phyloP scores from a whole-genome alignment of 305 asterid species.

The Solanum hybrid region DNA sequence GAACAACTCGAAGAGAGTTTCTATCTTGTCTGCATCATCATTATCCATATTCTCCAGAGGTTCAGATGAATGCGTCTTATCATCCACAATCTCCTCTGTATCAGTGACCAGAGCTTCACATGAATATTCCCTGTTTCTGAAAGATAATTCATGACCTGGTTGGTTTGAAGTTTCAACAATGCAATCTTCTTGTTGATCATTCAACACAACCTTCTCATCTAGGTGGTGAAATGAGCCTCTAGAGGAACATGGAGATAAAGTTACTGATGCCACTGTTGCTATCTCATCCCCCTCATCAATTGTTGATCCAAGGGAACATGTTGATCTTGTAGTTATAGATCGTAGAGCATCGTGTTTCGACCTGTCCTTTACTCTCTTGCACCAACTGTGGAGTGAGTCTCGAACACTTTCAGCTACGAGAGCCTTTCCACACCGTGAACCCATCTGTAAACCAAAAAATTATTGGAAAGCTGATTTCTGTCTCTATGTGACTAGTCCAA shows the following conservation, averaged over 20 bases:
- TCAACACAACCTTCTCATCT: conserved; percentile 19
- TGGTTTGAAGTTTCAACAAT: conserved; percentile 12
- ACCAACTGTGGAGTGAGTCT: conserved; percentile 85
- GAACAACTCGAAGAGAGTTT: conserved; percentile 50
- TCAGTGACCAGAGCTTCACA: conserved; percentile 12
- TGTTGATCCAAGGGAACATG: conserved; percentile 51
- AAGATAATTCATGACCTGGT: conserved; percentile 19
- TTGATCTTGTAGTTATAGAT: conserved; percentile 67
- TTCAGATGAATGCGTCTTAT: conserved; percentile 8
- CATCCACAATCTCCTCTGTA: conserved; percentile 17
- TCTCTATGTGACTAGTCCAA: neutral
- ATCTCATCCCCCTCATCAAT: conserved; percentile 73
- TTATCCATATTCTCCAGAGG: neutral
- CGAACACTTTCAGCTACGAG: conserved; percentile 84
- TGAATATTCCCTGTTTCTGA: conserved; percentile 26
- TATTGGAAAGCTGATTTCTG: neutral
- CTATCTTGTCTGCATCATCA: conserved; percentile 9
- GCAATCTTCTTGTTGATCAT: conserved; percentile 18
- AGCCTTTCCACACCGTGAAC: conserved; percentile 77
- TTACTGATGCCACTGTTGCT: conserved; percentile 48
- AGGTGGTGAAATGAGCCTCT: conserved; percentile 27
- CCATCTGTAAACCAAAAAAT: conserved; percentile 44
- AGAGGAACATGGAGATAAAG: conserved; percentile 64
- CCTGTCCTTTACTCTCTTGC: conserved; percentile 74
- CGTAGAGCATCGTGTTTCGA: conserved; percentile 40